phyloP scores from a whole-genome alignment of 345 rosid genomes.

The Salix arbutifolia region DNA sequence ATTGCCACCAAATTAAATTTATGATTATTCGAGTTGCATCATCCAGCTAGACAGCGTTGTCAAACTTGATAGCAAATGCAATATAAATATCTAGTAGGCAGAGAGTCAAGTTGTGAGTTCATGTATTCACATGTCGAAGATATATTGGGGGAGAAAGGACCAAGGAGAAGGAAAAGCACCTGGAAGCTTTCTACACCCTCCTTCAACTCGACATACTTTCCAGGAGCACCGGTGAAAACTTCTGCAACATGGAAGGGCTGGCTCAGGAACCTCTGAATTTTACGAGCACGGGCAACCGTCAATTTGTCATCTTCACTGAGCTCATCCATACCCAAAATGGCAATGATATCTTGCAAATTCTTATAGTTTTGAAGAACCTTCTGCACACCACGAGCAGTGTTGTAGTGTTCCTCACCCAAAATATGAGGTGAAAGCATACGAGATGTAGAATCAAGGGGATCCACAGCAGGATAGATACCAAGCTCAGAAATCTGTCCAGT shows the following conservation, averaged over 20 bases:
- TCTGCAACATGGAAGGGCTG: slow-evolving; percentile 99
- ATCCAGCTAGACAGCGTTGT: not conserved
- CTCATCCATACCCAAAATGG: slow-evolving; percentile 99
- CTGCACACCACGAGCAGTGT: slow-evolving; percentile 98
- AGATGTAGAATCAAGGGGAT: slow-evolving; percentile 95
- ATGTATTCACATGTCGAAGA: not conserved
- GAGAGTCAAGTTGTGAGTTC: not conserved
- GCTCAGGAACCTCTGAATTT: slow-evolving; percentile 92
- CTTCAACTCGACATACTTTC: slow-evolving; percentile 92
- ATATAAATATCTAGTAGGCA: not conserved
- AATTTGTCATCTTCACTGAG: slow-evolving; percentile 98
- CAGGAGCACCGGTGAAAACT: slow-evolving; percentile 98
- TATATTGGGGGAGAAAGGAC: not conserved
- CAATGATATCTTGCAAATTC: slow-evolving; percentile 98
- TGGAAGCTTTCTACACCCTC: slow-evolving; percentile 92
- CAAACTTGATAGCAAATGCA: not conserved
- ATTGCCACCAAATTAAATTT: not conserved
- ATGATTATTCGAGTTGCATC: not conserved
- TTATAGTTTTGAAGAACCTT: slow-evolving; percentile 97
- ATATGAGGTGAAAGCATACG: slow-evolving; percentile 98
- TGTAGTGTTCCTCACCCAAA: slow-evolving; percentile 90
- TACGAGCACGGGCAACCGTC: slow-evolving; percentile 97
- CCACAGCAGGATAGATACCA: slow-evolving; percentile 98
- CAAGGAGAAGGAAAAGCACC: slow-evolving; percentile 32
- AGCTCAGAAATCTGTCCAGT: slow-evolving; percentile 76